phyloP scores from a whole-genome alignment of 164 flowering plant species.

The Piper betle region DNA sequence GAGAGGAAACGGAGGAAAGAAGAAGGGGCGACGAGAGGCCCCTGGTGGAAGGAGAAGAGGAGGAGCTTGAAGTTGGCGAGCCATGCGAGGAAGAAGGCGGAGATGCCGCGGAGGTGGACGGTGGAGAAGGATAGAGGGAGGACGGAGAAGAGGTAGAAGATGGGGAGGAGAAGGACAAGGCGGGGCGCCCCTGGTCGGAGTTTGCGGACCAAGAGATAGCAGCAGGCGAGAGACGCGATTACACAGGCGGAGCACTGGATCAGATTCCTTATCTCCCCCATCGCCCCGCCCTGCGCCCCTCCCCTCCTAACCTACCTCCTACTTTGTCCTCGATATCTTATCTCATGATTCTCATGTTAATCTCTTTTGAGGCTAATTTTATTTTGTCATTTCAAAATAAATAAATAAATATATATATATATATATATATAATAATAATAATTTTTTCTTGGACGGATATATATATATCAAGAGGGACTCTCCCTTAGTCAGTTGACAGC shows the following conservation, averaged over 20 bases:
- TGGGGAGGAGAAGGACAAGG: slow-evolving; percentile 26
- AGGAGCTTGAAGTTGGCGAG: slow-evolving; percentile 38
- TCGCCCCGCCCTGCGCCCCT: neutral
- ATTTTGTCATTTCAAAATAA: too few relatives aligned
- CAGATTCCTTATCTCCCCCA: slow-evolving; percentile 23
- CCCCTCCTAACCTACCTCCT: too few relatives aligned
- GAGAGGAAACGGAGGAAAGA: slow-evolving; percentile 7
- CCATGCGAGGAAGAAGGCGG: slow-evolving; percentile 39
- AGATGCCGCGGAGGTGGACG: slow-evolving; percentile 16
- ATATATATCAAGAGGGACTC: too few relatives aligned
- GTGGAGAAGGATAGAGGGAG: slow-evolving; percentile 31
- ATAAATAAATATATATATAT: too few relatives aligned
- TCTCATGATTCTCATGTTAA: too few relatives aligned
- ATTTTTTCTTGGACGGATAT: too few relatives aligned
- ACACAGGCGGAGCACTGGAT: slow-evolving; percentile 26
- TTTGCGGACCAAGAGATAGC: slow-evolving; percentile 15
- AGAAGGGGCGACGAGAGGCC: slow-evolving; percentile 7
- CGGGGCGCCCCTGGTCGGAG: slow-evolving; percentile 26
- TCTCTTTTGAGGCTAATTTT: too few relatives aligned
- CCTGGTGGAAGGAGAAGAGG: slow-evolving; percentile 14
- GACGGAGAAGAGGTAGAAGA: slow-evolving; percentile 27
- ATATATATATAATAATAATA: too few relatives aligned
- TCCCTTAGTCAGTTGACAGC: too few relatives aligned
- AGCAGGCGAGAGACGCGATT: slow-evolving; percentile 22
- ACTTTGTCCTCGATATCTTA: too few relatives aligned